A percentile compares a stretch with the other conserved stretches of the same genome.
These are phyloP conservation scores for Cladosporium sp. DNA, from an alignment of 2,329 filamentous ascomycete genomes.

Conservation along the genomic window DNA sequence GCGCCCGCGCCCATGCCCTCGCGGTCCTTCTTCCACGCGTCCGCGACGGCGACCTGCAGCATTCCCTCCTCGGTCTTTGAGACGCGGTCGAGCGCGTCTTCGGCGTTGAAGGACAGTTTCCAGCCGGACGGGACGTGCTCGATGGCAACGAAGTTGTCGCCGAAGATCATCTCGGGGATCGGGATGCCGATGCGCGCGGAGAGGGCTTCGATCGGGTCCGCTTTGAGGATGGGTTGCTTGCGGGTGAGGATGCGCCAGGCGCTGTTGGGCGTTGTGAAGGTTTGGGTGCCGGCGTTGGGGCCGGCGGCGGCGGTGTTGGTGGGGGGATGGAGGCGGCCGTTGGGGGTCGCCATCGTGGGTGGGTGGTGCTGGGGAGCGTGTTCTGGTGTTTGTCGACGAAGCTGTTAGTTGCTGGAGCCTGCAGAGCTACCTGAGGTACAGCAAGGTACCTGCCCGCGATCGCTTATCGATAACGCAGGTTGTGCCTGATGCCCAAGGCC, in stretches of 20 bases:
- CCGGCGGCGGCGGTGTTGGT: not conserved
- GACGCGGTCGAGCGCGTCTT: slow-evolving; percentile 80
- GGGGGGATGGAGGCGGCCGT: slow-evolving; percentile 4
- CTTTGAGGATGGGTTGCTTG: slow-evolving; percentile 92
- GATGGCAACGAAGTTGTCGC: slow-evolving; percentile 79
- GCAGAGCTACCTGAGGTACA: not conserved
- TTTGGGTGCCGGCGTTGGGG: slow-evolving; percentile 14
- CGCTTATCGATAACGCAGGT: not conserved
- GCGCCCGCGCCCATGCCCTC: slow-evolving; percentile 81
- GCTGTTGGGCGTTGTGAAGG: slow-evolving; percentile 23
- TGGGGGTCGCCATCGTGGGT: slow-evolving; percentile 47
- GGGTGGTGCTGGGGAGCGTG: not conserved
- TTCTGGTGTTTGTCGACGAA: not conserved
- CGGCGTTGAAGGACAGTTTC: slow-evolving; percentile 74
- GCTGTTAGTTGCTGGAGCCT: not conserved
- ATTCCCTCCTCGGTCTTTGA: slow-evolving; percentile 90
- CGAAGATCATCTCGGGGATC: slow-evolving; percentile 98
- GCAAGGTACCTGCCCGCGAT: not conserved
- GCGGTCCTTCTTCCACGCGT: slow-evolving; percentile 72
- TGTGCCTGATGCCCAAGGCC: not conserved
- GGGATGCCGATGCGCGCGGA: slow-evolving; percentile 72
- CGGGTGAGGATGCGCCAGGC: slow-evolving; percentile 59
- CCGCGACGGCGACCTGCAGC: slow-evolving; percentile 89
- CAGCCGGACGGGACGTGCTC: slow-evolving; percentile 69
- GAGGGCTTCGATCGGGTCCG: slow-evolving; percentile 82